Percentiles rank a stretch among this genome's conserved stretches.
phyloP scores from a whole-genome alignment of 2,329 filamentous ascomycete genomes.

The Xylaria sp. region DNA sequence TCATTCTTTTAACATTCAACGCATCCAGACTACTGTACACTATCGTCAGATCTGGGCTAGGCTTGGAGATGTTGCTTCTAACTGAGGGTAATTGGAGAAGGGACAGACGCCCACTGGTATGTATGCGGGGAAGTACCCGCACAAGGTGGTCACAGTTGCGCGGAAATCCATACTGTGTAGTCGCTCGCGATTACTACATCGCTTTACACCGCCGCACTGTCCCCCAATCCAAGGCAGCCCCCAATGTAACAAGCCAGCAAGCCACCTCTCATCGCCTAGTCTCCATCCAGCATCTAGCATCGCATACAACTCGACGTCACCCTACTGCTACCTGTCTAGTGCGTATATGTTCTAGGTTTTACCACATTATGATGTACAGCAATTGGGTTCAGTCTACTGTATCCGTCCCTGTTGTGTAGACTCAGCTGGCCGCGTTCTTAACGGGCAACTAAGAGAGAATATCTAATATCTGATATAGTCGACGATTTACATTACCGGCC shows the following conservation, averaged over 20 bases:
- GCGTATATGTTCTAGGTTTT: neutral
- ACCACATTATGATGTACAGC: neutral
- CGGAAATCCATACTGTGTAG: neutral
- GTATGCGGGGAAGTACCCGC: conserved; percentile 16
- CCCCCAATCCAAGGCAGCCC: neutral
- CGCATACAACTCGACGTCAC: neutral
- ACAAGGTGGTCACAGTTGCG: neutral
- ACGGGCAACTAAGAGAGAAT: too few relatives aligned
- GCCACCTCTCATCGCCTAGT: neutral
- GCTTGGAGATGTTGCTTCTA: conserved; percentile 18
- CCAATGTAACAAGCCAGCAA: conserved; percentile 4
- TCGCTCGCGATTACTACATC: neutral
- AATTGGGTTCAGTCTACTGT: neutral
- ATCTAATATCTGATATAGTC: neutral
- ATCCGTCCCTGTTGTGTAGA: neutral
- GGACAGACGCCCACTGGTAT: neutral
- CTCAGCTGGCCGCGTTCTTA: neutral
- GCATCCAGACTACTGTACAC: neutral
- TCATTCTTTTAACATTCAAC: neutral
- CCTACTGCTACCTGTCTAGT: neutral
- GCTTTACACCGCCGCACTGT: neutral
- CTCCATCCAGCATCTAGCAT: neutral
- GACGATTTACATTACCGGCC: neutral
- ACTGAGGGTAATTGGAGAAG: conserved; percentile 6
- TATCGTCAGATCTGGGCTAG: conserved; percentile 13